Percentiles rank a stretch among this genome's conserved stretches.
Evolutionary conservation across 495 filamentous ascomycete species (phyloP).

Genomic region (Aspergillus kassunensis): DNA sequence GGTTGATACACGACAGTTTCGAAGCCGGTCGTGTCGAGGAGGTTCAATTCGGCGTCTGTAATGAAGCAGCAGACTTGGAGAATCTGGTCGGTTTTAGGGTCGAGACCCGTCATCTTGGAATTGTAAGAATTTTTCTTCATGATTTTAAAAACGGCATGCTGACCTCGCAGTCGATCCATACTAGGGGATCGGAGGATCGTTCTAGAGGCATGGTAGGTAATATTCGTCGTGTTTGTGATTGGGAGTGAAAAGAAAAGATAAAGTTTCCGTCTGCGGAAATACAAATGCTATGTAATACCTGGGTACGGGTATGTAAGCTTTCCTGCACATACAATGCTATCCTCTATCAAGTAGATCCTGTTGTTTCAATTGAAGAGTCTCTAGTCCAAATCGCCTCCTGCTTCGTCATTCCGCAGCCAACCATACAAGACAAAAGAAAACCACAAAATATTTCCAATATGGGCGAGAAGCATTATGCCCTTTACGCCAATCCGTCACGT

Average conservation of each 20-base stretch:
- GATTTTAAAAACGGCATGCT: conserved; percentile 10
- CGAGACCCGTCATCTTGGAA: conserved; percentile 86
- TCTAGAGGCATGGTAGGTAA: conserved; percentile 36
- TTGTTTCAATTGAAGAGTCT: conserved; percentile 5
- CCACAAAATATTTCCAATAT: conserved; percentile 1
- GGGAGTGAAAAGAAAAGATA: background rate
- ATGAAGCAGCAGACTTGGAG: conserved; percentile 93
- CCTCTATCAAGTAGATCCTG: too few species aligned
- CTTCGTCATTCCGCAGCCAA: conserved; percentile 8
- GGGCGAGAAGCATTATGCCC: conserved; percentile 7
- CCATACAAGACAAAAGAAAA: conserved; percentile 1
- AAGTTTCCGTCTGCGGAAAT: conserved; percentile 11
- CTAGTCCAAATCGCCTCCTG: conserved; percentile 9
- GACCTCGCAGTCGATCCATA: conserved; percentile 92
- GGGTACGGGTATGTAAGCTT: too few species aligned
- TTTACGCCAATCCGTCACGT: conserved; percentile 21
- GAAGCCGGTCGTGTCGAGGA: conserved; percentile 75
- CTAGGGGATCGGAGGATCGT: conserved; percentile 58
- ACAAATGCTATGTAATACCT: background rate
- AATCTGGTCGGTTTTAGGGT: conserved; percentile 73
- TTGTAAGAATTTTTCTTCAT: background rate
- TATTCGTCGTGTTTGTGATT: background rate
- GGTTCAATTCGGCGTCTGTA: conserved; percentile 70
- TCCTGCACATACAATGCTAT: conserved; percentile 1
- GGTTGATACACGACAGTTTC: conserved; percentile 75